Evolutionary conservation across 768 basidiomycete species (phyloP).

Genomic region (Cyclocybe aegerita): DNA sequence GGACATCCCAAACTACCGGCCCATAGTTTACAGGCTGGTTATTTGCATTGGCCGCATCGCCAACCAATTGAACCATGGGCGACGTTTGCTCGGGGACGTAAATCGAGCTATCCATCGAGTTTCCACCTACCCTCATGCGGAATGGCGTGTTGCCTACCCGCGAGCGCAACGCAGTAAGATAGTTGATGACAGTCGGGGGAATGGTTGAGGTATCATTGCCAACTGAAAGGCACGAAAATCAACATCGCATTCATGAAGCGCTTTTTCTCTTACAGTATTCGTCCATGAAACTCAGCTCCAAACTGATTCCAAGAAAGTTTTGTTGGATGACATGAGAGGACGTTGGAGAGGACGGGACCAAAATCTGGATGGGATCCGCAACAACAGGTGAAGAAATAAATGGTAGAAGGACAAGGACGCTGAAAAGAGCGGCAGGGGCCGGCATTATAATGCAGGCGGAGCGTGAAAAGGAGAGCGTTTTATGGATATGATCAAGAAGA

Average conservation of each 20-base stretch:
- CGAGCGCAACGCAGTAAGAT: slow-evolving; percentile 51
- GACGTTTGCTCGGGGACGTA: slow-evolving; percentile 40
- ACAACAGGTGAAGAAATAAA: slow-evolving; percentile 12
- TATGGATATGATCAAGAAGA: neutral
- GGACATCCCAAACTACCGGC: slow-evolving; percentile 44
- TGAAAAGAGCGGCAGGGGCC: slow-evolving; percentile 10
- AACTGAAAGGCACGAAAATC: slow-evolving; percentile 28
- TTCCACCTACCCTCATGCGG: slow-evolving; percentile 51
- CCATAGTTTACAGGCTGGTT: slow-evolving; percentile 50
- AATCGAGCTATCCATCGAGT: slow-evolving; percentile 43
- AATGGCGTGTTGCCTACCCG: slow-evolving; percentile 43
- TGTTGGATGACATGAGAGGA: slow-evolving; percentile 38
- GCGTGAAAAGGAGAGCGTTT: neutral
- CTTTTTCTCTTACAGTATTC: slow-evolving; percentile 44
- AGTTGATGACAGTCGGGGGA: slow-evolving; percentile 55
- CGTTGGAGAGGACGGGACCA: slow-evolving; percentile 33
- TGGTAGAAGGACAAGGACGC: slow-evolving; percentile 7
- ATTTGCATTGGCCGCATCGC: slow-evolving; percentile 34
- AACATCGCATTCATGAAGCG: neutral
- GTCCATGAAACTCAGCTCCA: slow-evolving; percentile 63
- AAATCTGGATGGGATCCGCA: slow-evolving; percentile 26
- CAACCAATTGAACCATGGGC: slow-evolving; percentile 39
- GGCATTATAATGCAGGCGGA: slow-evolving; percentile 9
- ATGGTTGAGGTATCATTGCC: slow-evolving; percentile 52
- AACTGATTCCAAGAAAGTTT: slow-evolving; percentile 65